Percentiles rank a stretch among this genome's conserved stretches.
Conservation (phyloP, 169 alveolate species). For the Cryptosporidium muris region DNA sequence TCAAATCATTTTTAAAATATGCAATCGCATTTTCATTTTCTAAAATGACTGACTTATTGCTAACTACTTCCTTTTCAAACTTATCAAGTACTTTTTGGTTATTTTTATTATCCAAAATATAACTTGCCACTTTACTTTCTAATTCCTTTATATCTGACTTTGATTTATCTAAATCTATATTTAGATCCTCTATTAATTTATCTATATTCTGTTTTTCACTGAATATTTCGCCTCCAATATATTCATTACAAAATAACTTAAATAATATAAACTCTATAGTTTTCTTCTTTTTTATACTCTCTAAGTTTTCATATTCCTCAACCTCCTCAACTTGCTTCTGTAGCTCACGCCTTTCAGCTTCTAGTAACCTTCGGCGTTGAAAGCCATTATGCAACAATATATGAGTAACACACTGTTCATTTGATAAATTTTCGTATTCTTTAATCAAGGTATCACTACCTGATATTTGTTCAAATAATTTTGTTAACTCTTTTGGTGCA, state of each 20-base stretch:
- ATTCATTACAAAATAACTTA: constrained; percentile 43
- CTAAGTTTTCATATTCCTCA: constrained; percentile 39
- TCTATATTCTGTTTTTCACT: constrained; percentile 14
- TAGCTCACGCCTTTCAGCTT: constrained; percentile 69
- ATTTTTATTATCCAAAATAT: constrained; percentile 12
- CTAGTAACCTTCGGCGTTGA: constrained; percentile 68
- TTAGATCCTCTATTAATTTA: not conserved
- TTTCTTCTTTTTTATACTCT: not conserved
- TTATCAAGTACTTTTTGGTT: constrained; percentile 12
- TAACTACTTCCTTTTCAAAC: constrained; percentile 14
- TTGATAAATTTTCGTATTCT: constrained; percentile 68
- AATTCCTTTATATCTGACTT: constrained; percentile 24
- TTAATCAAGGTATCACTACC: constrained; percentile 81
- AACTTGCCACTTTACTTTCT: constrained; percentile 32
- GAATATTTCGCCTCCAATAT: constrained; percentile 34
- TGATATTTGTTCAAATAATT: constrained; percentile 87
- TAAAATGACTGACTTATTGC: constrained; percentile 9
- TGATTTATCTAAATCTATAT: constrained; percentile 1
- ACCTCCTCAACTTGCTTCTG: constrained; percentile 72
- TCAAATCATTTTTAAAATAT: constrained; percentile 10
- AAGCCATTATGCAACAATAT: constrained; percentile 66
- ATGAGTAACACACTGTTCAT: constrained; percentile 61
- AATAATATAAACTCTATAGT: constrained; percentile 13
- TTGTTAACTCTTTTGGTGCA: constrained; percentile 87
- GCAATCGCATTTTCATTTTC: constrained; percentile 7